Conservation (phyloP, 148 eudicot genomes). For the Rhododendron henanense region DNA sequence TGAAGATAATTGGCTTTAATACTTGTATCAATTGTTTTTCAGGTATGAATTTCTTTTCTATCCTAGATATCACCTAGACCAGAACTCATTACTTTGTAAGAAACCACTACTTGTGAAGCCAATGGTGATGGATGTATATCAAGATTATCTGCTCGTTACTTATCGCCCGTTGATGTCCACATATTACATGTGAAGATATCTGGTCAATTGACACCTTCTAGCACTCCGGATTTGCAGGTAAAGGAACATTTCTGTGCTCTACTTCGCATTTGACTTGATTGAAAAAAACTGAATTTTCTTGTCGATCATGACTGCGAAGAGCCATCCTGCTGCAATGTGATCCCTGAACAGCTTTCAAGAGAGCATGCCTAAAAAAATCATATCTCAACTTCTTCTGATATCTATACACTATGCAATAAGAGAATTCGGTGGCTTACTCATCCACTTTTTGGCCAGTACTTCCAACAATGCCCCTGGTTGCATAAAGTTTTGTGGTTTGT, state of each 20-base stretch:
- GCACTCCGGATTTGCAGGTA: conserved; percentile 78
- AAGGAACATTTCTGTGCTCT: conserved; percentile 8
- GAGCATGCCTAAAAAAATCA: conserved; percentile 32
- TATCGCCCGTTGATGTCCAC: conserved; percentile 93
- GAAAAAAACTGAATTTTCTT: not conserved
- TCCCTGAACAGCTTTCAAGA: conserved; percentile 72
- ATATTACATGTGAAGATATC: conserved; percentile 71
- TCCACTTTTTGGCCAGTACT: no score
- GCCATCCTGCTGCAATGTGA: conserved; percentile 90
- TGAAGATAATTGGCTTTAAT: not conserved
- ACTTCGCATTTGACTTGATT: not conserved
- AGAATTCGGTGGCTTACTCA: no score
- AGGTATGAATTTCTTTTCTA: conserved; percentile 95
- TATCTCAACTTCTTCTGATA: conserved; percentile 32
- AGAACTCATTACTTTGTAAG: conserved; percentile 80
- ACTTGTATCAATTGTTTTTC: conserved; percentile 22
- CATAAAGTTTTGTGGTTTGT: no score
- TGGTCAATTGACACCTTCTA: conserved; percentile 82
- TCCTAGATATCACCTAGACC: conserved; percentile 98
- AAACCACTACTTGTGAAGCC: conserved; percentile 79
- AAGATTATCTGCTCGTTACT: conserved; percentile 82
- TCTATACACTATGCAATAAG: not conserved
- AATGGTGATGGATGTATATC: conserved; percentile 89
- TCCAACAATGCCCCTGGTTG: no score
- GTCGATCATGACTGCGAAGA: conserved; percentile 86